Base-by-base conservation (phyloP, 495 filamentous ascomycete species). In the Oleoguttula mirabilis region DNA sequence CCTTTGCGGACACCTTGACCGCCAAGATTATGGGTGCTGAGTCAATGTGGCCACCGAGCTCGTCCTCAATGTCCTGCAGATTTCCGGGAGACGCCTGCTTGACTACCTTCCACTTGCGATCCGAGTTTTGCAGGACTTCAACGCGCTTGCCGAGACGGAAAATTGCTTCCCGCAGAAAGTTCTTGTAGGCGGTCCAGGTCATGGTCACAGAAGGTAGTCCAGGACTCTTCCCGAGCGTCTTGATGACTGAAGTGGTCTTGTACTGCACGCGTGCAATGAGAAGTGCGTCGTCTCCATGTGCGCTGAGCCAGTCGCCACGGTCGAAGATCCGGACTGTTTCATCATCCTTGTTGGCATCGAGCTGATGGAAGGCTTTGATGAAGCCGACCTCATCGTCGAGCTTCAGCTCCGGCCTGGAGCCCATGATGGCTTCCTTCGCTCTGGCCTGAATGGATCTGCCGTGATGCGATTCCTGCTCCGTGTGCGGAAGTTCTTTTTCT, bases 351-450 rank as follows among this genome's bases (percentile, higher is more conserved):
- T 15, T 22, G 14, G 61, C 41, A 6, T 84, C 76, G 7, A 98
- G 73, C 23, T 73, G 77, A 45, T 84, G 84, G 69, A 86, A 98
- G 68, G 88, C 94, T 27, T 79, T 79, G 60, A 95, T 95, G 66
- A 98, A 96, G 47, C 88, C 83, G 56, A 76, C 75, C 69, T 98
- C 90, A 60, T 98, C 90, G 54, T 98, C 90, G 51, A 95, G 84
- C 75, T 87, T 95, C 25, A 95, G 63, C 56, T 96, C 88, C 38
- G 88, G 88, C 52, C 88, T 70, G 25, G 86, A 92, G 62, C 80
- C 80, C 88, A 94, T 96, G 7, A 7, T 28, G 25, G 7, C 25
- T 7, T 28, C n/a, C n/a, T 28, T 28, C 25, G 7, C 7, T 28
- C 7, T 28, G 25, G 7, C 25, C n/a, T 28, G n/a, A n/a, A n/a